Evolutionary conservation across 78 protist genomes (phyloP).

Genomic region (Salpingoeca rosetta): DNA sequence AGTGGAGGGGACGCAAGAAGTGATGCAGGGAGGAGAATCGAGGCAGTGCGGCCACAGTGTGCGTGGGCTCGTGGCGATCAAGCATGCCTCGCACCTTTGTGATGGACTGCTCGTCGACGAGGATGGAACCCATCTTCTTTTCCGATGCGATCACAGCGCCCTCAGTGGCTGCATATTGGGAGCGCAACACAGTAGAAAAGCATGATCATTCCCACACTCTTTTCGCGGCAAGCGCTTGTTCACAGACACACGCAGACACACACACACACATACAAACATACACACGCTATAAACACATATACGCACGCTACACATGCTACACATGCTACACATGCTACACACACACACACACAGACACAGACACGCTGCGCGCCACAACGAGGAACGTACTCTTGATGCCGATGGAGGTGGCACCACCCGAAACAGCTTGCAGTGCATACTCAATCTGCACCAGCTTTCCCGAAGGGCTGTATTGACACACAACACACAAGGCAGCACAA

Average conservation of each 20-base stretch:
- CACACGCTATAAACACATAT: neutral
- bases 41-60: too few species aligned
- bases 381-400: constrained; percentile 88
- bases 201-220: neutral
- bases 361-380: neutral
- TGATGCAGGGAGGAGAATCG: too few species aligned
- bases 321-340: neutral
- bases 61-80: too few species aligned
- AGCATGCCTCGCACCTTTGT: too few species aligned
- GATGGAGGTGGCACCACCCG: constrained; percentile 80
- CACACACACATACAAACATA: neutral
- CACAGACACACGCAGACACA: neutral
- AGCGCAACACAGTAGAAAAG: neutral
- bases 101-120: constrained; percentile 79
- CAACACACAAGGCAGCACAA: too few species aligned
- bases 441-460: constrained; percentile 99
- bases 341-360: neutral
- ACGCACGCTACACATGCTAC: neutral
- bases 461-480: constrained; percentile 66
- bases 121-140: constrained; percentile 76
- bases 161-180: constrained; percentile 67
- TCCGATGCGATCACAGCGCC: constrained; percentile 98
- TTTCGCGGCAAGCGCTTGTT: neutral
- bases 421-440: constrained; percentile 93
- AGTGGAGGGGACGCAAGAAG: too few species aligned